A percentile compares a stretch with the other conserved stretches of the same genome.
Evolutionary conservation across 306 rosid genomes (phyloP).

Genomic region (Pachyrhizus erosus): DNA sequence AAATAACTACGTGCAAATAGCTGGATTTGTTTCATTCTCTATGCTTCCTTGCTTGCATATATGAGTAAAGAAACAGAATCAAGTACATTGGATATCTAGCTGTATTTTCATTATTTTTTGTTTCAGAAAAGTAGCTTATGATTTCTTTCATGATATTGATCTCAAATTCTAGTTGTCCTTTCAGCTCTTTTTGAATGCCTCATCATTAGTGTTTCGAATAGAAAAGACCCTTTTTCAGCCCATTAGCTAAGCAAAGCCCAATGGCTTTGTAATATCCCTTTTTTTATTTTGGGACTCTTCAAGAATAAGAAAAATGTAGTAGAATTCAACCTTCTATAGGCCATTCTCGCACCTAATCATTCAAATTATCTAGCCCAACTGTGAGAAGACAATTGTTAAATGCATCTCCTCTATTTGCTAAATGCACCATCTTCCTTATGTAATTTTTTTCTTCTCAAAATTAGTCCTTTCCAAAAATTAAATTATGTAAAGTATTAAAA

Average conservation of each 20-base stretch:
- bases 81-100: neutral
- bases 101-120: neutral
- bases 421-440: too few species aligned
- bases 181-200: neutral
- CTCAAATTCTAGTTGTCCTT: neutral
- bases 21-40: neutral
- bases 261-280: neutral
- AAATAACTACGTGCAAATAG: neutral
- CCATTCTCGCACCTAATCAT: too few species aligned
- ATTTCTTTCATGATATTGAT: neutral
- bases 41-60: neutral
- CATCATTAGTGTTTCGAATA: neutral
- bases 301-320: neutral
- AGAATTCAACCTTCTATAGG: neutral
- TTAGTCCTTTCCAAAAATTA: too few species aligned
- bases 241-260: neutral
- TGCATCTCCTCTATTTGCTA: too few species aligned
- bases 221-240: neutral
- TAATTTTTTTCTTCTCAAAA: too few species aligned
- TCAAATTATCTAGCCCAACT: too few species aligned
- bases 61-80: neutral
- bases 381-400: too few species aligned
- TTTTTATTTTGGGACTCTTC: neutral
- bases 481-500: too few species aligned
- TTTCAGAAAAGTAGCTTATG: neutral